Conservation (phyloP, 169 alveolate genomes). For the Plasmodium knowlesi region DNA sequence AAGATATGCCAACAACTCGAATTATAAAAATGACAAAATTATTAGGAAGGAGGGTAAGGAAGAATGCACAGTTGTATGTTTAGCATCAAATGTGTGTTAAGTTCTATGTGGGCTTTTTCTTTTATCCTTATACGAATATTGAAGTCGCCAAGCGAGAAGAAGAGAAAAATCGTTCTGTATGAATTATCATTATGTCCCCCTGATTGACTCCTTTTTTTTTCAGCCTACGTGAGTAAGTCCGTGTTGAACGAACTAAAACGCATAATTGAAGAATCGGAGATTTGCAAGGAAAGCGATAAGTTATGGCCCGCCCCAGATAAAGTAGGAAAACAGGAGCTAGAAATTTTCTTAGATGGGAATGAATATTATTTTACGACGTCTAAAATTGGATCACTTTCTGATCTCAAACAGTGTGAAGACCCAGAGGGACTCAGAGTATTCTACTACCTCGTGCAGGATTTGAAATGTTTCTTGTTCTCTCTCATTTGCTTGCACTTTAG, state of each 20-base stretch:
- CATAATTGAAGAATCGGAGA: constrained; percentile 91
- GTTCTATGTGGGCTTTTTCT: background rate
- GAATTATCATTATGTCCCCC: background rate
- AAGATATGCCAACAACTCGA: constrained; percentile 97
- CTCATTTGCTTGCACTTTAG: constrained; percentile 94
- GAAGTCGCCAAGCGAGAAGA: background rate
- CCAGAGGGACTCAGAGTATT: constrained; percentile 95
- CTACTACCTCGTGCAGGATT: constrained; percentile 94
- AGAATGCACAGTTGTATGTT: constrained; percentile 60
- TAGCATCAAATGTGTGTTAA: constrained; percentile 78
- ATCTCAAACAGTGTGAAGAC: constrained; percentile 92
- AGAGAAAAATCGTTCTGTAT: background rate
- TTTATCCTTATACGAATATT: background rate
- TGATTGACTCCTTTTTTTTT: background rate
- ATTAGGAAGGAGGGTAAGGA: constrained; percentile 95
- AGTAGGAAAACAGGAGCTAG: constrained; percentile 97
- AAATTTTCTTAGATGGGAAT: constrained; percentile 91
- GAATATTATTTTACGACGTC: constrained; percentile 89
- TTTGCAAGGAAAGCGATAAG: constrained; percentile 93
- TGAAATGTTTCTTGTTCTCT: constrained; percentile 94
- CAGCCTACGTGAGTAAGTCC: constrained; percentile 86
- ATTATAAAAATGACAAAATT: constrained; percentile 93
- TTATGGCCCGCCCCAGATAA: constrained; percentile 97
- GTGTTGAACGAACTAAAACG: constrained; percentile 90
- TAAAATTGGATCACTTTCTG: constrained; percentile 94